Conservation (phyloP, 176 grass and related monocot species). For the Secale cereale region DNA sequence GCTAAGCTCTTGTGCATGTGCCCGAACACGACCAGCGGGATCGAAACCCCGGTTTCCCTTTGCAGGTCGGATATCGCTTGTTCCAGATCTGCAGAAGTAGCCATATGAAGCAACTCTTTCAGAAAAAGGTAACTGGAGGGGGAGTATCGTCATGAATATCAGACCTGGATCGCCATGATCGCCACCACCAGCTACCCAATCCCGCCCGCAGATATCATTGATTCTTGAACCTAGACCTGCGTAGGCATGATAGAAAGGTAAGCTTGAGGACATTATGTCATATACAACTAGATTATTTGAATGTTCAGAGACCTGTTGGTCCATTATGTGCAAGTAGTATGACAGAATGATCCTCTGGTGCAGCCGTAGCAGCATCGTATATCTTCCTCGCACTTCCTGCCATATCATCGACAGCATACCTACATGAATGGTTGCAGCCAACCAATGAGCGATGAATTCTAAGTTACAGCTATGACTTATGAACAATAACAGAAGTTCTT, state of each 20-base stretch:
- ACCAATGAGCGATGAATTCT: neutral
- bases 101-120: neutral
- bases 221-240: conserved; percentile 75
- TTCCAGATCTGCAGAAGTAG: conserved; percentile 53
- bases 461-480: neutral
- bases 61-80: conserved; percentile 69
- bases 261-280: neutral
- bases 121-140: neutral
- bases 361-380: conserved; percentile 49
- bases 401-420: conserved; percentile 88
- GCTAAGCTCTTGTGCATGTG: conserved; percentile 94
- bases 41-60: conserved; percentile 46
- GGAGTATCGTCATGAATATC: conserved; percentile 11
- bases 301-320: conserved; percentile 69
- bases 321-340: conserved; percentile 97
- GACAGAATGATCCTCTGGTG: conserved; percentile 58
- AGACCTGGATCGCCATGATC: conserved; percentile 94
- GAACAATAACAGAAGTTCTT: neutral
- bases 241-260: neutral
- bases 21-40: conserved; percentile 81
- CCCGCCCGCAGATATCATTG: conserved; percentile 81
- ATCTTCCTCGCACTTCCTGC: conserved; percentile 91
- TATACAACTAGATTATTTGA: neutral
- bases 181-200: conserved; percentile 69
- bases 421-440: conserved; percentile 12